Evolutionary conservation across 2,329 filamentous ascomycete genomes (phyloP), one percentile per base, ranked within the genome.

Genomic region (Geosmithia flava): DNA sequence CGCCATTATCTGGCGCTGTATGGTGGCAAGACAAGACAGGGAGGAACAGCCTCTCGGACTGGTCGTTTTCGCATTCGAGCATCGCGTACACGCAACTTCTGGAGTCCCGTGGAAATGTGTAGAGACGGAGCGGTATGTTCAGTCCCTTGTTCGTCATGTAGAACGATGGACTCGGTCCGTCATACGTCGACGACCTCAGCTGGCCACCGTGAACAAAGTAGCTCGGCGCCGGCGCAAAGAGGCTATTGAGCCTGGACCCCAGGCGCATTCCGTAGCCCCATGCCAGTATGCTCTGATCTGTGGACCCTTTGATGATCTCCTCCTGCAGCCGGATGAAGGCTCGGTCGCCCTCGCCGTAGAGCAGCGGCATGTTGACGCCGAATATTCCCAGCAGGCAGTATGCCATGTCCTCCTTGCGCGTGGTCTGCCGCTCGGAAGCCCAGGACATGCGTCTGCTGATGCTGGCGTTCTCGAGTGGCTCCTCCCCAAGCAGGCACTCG

Each of bases 361-460:
- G 50, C 49, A 58, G 49, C 7, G 57, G 54, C 56, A 60, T 58
- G 48, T 54, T 53, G 29, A 59, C 51, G 29, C 48, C 53, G 23
- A 60, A 55, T 2, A 60, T 45, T 8, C 57, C 57, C 20, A 59
- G 48, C 2, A 58, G 51, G 42, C 54, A 56, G 44, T 59, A 60
- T 6, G 57, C 55, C 19, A 48, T 49, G 50, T 60, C 57, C 46
- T 60, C 57, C 16, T 44, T 20, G 4, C 54, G 49, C 1, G 55
- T 58, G 3, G 57, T 58, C 20, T 48, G 30, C 5, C 58, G 47
- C 7, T 33, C 20, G 4, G 55, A 50, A 3, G 53, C 54, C 58
- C 57, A 60, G 2, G 54, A 50, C 54, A 58, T 58, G 33, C 55
- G 51, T 29, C 48, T 46, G 5, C 55, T 52, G 19, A 55, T 46